Base-by-base conservation (phyloP, 2,329 filamentous ascomycete species). In the Colletotrichum orchidophilum region DNA sequence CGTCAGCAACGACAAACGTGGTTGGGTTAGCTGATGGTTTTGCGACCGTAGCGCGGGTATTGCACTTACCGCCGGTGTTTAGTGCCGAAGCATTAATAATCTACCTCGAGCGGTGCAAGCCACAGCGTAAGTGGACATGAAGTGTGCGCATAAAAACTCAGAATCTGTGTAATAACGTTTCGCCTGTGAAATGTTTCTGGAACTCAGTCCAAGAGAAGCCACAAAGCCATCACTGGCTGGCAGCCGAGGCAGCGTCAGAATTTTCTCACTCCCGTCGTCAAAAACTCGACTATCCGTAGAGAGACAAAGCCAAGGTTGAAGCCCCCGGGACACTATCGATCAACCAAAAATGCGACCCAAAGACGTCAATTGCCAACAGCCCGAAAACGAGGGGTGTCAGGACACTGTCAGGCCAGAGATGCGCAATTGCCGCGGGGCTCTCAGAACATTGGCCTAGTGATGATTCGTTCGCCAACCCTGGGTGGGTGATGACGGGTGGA, bases 351-450 rank as follows among this genome's bases (percentile, higher is more conserved):
- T 71, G 58, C 53, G 52, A 71, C 53, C 35, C 24, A 35, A 67
- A 62, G 42, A 68, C 58, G 58, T 71, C 68, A 68, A 71, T 46
- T 53, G 58, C 46, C 62, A 12, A 26, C 64, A 53, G 21, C 50
- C 57, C 58, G 13, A 59, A 53, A 52, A 42, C 57, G 53, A 64
- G 66, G 57, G 52, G 26, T 26, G 33, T 53, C 50, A n/a, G 50
- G 13, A 53, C 21, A 26, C 50, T 53, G 29, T 46, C 61, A 65
- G 57, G 52, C 39, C 63, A 67, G 63, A 68, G 42, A 69, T 63
- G 69, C 64, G 68, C 64, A 63, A 68, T 71, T 68, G 58, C 58
- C 68, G 63, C 42, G 63, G 63, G 62, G 54, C 42, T 21, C 21
- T 46, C 57, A 66, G 18, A 24, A 49, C 46, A 50, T 61, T 35